Conservation (phyloP, 441 rosid species). For the Erodium moschatum region DNA sequence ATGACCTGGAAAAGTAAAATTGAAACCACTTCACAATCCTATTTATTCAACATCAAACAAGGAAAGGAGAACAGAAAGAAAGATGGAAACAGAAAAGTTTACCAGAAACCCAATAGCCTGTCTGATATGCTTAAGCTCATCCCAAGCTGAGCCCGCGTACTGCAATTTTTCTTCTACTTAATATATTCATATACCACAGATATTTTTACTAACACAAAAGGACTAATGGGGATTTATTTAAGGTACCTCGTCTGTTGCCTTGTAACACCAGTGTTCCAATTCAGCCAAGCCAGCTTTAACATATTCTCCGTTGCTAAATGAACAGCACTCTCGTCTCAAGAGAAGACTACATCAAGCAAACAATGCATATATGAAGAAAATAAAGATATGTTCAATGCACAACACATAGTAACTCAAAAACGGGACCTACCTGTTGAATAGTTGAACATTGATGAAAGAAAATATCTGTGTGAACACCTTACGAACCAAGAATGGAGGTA, state of each 20-base stretch:
- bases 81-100: constrained; percentile 19
- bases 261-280: constrained; percentile 92
- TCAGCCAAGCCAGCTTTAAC: constrained; percentile 95
- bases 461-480: constrained; percentile 83
- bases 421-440: constrained; percentile 53
- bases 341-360: constrained; percentile 47
- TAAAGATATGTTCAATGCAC: background rate
- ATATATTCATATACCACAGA: constrained; percentile 10
- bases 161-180: constrained; percentile 23
- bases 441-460: constrained; percentile 83
- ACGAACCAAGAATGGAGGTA: constrained; percentile 79
- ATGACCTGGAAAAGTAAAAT: constrained; percentile 47
- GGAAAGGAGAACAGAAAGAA: constrained; percentile 8
- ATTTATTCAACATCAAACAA: background rate
- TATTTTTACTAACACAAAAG: constrained; percentile 1
- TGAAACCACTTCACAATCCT: background rate
- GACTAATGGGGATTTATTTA: constrained; percentile 7
- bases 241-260: constrained; percentile 91
- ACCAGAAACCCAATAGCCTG: constrained; percentile 81
- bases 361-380: background rate
- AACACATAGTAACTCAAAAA: constrained; percentile 2
- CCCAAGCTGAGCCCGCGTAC: constrained; percentile 88
- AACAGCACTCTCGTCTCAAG: constrained; percentile 90
- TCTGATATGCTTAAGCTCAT: constrained; percentile 65
- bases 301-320: constrained; percentile 96